These are phyloP conservation scores for Aegilops bicornis DNA, from an alignment of 176 grass and related monocot species.

Conservation along the genomic window DNA sequence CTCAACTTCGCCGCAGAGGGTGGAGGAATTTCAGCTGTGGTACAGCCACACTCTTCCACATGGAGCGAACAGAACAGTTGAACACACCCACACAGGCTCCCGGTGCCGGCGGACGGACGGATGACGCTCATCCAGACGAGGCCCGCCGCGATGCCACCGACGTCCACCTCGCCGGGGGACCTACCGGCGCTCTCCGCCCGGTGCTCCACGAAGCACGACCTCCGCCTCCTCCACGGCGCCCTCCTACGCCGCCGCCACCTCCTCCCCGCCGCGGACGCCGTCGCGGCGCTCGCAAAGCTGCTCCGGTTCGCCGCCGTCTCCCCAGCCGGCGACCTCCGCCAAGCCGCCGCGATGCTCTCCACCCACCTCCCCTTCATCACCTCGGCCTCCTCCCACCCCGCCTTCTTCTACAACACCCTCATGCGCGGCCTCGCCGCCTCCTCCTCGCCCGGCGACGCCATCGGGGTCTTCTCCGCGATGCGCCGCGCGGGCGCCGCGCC, in stretches of 20 bases:
- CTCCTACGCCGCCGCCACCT: constrained; percentile 45
- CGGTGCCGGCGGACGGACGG: not conserved
- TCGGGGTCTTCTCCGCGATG: constrained; percentile 50
- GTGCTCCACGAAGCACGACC: constrained; percentile 30
- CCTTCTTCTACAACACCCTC: constrained; percentile 75
- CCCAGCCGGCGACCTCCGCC: constrained; percentile 46
- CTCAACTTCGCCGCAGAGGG: too few species aligned
- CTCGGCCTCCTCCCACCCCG: constrained; percentile 30
- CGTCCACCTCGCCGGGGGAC: constrained; percentile 10
- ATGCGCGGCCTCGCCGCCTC: constrained; percentile 47
- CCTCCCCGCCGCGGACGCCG: constrained; percentile 23
- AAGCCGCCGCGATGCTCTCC: constrained; percentile 38
- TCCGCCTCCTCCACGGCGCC: constrained; percentile 45
- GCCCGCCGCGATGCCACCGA: constrained; percentile 17
- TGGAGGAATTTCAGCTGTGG: too few species aligned
- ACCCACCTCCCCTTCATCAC: constrained; percentile 41
- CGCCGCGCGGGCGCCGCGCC: constrained; percentile 28
- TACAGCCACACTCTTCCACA: too few species aligned
- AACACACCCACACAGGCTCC: not conserved
- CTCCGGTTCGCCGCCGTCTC: constrained; percentile 61
- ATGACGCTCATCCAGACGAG: not conserved
- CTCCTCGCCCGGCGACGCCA: constrained; percentile 24
- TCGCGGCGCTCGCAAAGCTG: constrained; percentile 51
- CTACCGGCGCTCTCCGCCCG: constrained; percentile 16
- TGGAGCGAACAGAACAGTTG: not conserved